These are phyloP conservation scores for Paulownia fortunei DNA, from an alignment of 257 asterid genomes.

Conservation along the genomic window DNA sequence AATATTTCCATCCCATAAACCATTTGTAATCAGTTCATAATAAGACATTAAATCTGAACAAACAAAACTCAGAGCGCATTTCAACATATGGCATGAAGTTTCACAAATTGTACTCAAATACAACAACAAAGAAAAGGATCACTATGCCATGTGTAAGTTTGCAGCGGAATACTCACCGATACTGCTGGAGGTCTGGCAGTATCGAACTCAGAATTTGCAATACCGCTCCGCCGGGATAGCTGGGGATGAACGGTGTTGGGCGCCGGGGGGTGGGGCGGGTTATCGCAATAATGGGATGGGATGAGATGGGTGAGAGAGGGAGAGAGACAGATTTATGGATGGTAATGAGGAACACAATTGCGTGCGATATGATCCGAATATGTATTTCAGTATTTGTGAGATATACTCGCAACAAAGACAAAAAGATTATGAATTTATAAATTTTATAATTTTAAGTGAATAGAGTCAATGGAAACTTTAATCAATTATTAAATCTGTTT, in stretches of 20 bases:
- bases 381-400: no score
- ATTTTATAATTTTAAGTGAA: no score
- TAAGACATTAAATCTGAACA: neutral
- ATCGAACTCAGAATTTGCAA: neutral
- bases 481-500: no score
- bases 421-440: no score
- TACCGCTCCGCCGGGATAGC: neutral
- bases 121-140: neutral
- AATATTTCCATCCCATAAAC: neutral
- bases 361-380: no score
- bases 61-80: neutral
- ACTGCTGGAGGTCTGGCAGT: neutral
- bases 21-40: neutral
- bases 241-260: neutral
- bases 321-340: neutral
- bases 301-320: neutral
- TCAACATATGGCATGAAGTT: neutral
- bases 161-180: constrained; percentile 7
- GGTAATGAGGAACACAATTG: neutral
- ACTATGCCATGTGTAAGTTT: neutral
- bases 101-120: neutral
- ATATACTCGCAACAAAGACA: no score
- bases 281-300: neutral
- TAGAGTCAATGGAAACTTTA: no score
- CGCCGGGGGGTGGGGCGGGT: neutral